These are phyloP conservation scores for Hapsidospora chrysogenum DNA, from an alignment of 495 filamentous ascomycete species.

Conservation along the genomic window DNA sequence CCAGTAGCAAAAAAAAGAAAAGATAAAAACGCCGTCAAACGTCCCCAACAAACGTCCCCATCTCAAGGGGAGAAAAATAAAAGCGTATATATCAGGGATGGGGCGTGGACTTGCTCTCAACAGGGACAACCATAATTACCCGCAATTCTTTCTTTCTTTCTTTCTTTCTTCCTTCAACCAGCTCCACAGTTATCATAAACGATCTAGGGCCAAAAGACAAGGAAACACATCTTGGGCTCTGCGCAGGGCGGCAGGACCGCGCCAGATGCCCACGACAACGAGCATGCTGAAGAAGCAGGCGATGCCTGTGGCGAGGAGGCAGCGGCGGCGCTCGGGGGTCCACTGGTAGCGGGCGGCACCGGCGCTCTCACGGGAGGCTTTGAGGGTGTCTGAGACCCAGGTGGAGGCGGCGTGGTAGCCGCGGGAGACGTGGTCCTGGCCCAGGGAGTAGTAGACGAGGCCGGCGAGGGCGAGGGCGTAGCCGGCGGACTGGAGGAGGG, in stretches of 20 bases:
- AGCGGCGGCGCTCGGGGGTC: constrained; percentile 2
- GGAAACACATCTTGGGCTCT: constrained; percentile 21
- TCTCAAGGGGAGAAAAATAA: no score
- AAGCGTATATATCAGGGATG: no score
- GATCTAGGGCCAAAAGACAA: no score
- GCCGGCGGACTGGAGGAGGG: constrained; percentile 42
- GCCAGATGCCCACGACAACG: background rate
- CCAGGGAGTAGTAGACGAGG: constrained; percentile 51
- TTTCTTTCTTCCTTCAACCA: no score
- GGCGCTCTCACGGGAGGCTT: background rate
- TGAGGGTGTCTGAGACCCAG: constrained; percentile 30
- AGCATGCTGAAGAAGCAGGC: background rate
- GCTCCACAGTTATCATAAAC: no score
- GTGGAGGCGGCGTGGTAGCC: constrained; percentile 32
- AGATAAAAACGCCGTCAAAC: no score
- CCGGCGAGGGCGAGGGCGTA: constrained; percentile 48
- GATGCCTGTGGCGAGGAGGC: background rate
- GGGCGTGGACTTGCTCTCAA: no score
- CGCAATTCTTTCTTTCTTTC: no score
- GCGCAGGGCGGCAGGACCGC: constrained; percentile 32
- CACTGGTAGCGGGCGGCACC: constrained; percentile 4
- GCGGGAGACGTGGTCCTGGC: constrained; percentile 49
- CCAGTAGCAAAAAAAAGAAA: no score
- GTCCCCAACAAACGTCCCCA: no score
- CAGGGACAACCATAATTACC: no score